Conservation (phyloP, 2,329 filamentous ascomycete species). For the Ophiostoma triangulosporum region DNA sequence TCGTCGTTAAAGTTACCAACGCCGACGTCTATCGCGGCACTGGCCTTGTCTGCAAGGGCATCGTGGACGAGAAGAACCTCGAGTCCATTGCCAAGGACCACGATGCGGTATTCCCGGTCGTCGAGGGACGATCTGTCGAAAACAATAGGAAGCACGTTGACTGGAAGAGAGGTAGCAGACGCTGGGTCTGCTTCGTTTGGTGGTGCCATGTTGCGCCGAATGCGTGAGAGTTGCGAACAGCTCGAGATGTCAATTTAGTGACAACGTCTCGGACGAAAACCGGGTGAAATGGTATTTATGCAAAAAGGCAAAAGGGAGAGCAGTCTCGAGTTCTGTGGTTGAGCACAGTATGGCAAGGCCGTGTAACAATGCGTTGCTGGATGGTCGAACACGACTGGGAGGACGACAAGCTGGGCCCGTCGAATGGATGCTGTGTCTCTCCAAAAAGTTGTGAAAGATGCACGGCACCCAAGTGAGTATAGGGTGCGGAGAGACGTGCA, state of each 20-base stretch:
- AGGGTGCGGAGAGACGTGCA: background rate
- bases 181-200: background rate
- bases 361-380: conserved; percentile 2
- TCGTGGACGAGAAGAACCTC: conserved; percentile 91
- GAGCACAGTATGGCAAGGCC: background rate
- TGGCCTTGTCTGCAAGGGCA: conserved; percentile 89
- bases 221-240: too few relatives aligned
- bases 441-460: conserved; percentile 1
- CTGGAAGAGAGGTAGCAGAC: background rate
- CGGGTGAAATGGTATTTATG: background rate
- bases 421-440: conserved; percentile 1
- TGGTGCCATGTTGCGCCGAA: conserved; percentile 5
- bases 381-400: background rate
- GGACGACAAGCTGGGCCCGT: background rate
- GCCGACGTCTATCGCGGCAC: conserved; percentile 87
- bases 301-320: background rate
- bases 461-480: background rate
- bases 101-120: conserved; percentile 75
- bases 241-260: too few relatives aligned
- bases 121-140: conserved; percentile 77
- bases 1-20: conserved; percentile 92
- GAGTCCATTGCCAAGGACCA: conserved; percentile 71
- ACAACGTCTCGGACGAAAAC: too few relatives aligned
- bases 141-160: conserved; percentile 43
- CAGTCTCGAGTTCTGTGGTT: background rate